Percentiles rank a stretch among this genome's conserved stretches.
Conservation (phyloP, 2,329 filamentous ascomycete species). For the Didymella glomerata region DNA sequence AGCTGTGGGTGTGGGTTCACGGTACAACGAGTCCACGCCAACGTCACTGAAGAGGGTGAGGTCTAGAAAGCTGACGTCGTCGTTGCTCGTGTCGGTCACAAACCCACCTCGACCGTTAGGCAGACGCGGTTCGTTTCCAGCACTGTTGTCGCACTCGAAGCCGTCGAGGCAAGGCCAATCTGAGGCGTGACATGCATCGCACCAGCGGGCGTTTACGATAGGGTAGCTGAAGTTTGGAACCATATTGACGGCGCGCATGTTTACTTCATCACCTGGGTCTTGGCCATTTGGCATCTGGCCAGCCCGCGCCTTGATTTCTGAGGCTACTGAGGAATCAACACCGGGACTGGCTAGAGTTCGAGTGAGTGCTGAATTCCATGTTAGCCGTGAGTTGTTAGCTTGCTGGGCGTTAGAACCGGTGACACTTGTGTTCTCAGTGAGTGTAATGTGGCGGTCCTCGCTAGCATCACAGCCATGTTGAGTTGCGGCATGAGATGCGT, state of each 20-base stretch:
- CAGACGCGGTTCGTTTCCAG: too few relatives aligned
- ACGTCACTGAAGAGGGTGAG: too few relatives aligned
- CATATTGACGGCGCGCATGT: slow-evolving; percentile 14
- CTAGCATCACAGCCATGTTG: neutral
- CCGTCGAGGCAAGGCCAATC: neutral
- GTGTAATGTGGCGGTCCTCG: neutral
- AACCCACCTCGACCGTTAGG: too few relatives aligned
- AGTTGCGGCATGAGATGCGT: too few relatives aligned
- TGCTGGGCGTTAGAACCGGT: neutral
- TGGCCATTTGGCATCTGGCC: neutral
- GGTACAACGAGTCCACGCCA: neutral
- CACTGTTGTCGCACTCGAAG: neutral
- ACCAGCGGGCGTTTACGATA: slow-evolving; percentile 22
- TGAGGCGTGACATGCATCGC: slow-evolving; percentile 11
- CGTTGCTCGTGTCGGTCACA: neutral
- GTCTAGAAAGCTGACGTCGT: neutral
- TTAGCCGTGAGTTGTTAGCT: neutral
- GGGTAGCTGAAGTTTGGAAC: slow-evolving; percentile 41
- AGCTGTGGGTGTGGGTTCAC: neutral
- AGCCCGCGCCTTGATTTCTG: slow-evolving; percentile 14
- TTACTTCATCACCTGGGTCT: neutral
- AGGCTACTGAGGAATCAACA: slow-evolving; percentile 14
- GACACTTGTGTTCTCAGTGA: neutral
- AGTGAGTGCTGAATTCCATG: slow-evolving; percentile 21
- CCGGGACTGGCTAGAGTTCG: slow-evolving; percentile 4